phyloP scores from a whole-genome alignment of 805 yeast species.

The Scheffersomyces spartinae region DNA sequence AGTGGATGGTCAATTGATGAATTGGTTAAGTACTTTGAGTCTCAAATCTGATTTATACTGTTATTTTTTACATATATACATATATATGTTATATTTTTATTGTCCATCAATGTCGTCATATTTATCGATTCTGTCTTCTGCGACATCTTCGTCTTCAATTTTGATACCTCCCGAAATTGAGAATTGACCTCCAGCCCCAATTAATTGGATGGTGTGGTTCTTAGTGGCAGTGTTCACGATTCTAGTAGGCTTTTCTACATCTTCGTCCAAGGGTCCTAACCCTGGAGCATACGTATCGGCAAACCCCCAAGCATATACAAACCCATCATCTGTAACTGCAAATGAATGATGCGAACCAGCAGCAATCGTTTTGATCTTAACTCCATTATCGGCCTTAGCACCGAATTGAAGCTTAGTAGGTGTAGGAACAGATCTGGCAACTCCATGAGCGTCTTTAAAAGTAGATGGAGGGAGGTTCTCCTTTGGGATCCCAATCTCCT shows the following conservation, averaged over 20 bases:
- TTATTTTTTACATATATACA: not conserved
- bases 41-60: conserved; percentile 8
- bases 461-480: conserved; percentile 59
- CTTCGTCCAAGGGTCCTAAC: conserved; percentile 83
- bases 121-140: conserved; percentile 38
- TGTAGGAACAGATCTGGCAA: conserved; percentile 72
- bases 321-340: conserved; percentile 76
- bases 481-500: conserved; percentile 72
- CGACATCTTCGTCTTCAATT: conserved; percentile 38
- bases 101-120: conserved; percentile 39
- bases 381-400: conserved; percentile 14
- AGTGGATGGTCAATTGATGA: conserved; percentile 46
- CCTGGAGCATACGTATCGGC: conserved; percentile 97
- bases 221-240: conserved; percentile 91
- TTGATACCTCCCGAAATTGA: conserved; percentile 78
- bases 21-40: conserved; percentile 27
- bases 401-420: conserved; percentile 54
- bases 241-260: conserved; percentile 78
- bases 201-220: conserved; percentile 52
- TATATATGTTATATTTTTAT: not conserved
- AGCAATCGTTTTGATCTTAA: conserved; percentile 38
- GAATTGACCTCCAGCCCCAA: conserved; percentile 97
- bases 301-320: conserved; percentile 93
- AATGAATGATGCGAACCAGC: conserved; percentile 90
- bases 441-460: conserved; percentile 69